These are phyloP conservation scores for Cercospora brassicicola DNA, from an alignment of 2,329 filamentous ascomycete species.

Conservation along the genomic window DNA sequence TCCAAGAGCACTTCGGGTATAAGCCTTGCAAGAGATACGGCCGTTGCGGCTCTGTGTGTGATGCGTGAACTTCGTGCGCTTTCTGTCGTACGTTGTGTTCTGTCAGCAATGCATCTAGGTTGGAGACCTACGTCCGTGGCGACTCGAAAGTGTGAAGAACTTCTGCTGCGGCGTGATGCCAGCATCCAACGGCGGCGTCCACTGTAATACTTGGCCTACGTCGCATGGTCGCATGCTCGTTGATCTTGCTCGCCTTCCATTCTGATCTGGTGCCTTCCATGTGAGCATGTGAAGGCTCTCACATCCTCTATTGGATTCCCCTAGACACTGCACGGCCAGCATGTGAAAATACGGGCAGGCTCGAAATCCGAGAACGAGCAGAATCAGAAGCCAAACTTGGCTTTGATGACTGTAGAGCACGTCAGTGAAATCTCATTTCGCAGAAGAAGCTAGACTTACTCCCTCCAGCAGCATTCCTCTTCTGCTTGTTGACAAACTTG, in stretches of 20 bases:
- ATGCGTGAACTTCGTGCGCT: neutral
- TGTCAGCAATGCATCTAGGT: neutral
- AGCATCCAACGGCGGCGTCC: neutral
- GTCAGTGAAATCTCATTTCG: conserved; percentile 6
- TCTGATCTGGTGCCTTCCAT: neutral
- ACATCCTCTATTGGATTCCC: neutral
- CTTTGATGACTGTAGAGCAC: conserved; percentile 32
- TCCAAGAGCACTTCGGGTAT: neutral
- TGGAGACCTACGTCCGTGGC: neutral
- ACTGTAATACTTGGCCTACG: neutral
- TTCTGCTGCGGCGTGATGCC: neutral
- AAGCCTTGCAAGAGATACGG: neutral
- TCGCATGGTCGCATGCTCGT: neutral
- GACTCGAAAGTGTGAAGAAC: neutral
- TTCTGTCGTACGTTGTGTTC: neutral
- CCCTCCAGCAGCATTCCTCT: conserved; percentile 77
- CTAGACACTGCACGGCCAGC: neutral
- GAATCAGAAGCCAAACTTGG: conserved; percentile 33
- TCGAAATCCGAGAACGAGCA: conserved; percentile 1
- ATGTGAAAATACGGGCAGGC: neutral
- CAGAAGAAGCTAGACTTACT: conserved; percentile 29
- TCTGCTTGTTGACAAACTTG: conserved; percentile 84
- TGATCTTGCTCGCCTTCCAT: neutral
- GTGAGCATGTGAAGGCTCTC: neutral
- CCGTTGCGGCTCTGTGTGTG: neutral